Evolutionary conservation across 2,329 filamentous ascomycete genomes (phyloP).

Genomic region (Pezicula neosporulosa): DNA sequence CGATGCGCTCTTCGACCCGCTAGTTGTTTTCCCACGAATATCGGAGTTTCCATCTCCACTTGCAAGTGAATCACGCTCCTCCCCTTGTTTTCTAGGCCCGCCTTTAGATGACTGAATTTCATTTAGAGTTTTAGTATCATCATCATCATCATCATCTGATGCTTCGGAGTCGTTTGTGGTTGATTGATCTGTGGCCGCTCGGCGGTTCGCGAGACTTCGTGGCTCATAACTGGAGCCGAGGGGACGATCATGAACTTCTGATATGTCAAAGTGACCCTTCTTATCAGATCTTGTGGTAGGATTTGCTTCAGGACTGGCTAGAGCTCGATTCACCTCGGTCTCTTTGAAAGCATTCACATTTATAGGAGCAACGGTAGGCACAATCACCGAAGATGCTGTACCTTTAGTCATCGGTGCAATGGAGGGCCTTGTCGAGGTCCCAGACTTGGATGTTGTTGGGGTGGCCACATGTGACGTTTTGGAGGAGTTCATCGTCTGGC

Average conservation of each 20-base stretch:
- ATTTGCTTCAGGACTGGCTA: background rate
- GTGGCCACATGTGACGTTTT: conserved; percentile 23
- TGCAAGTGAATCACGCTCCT: conserved; percentile 7
- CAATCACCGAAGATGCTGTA: conserved; percentile 22
- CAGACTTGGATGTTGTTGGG: conserved; percentile 17
- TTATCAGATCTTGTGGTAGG: background rate
- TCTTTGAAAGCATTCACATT: conserved; percentile 47
- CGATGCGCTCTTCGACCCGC: conserved; percentile 24
- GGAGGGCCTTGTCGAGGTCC: conserved; percentile 19
- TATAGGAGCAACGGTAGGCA: conserved; percentile 44
- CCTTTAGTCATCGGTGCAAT: conserved; percentile 27
- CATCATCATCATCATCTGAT: conserved; percentile 12
- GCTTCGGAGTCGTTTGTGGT: conserved; percentile 17
- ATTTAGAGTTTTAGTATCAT: background rate
- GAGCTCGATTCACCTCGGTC: conserved; percentile 40
- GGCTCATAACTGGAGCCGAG: conserved; percentile 10
- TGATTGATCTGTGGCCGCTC: conserved; percentile 6
- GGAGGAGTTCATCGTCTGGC: conserved; percentile 27
- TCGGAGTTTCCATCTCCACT: conserved; percentile 20
- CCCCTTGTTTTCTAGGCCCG: background rate
- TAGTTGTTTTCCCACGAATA: conserved; percentile 25
- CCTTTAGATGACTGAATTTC: background rate
- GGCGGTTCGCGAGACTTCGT: conserved; percentile 12
- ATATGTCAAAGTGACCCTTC: background rate
- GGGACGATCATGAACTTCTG: conserved; percentile 6